These are phyloP conservation scores for Axilococcus clingmanii DNA, from an alignment of 139 green algal species.

Conservation along the genomic window DNA sequence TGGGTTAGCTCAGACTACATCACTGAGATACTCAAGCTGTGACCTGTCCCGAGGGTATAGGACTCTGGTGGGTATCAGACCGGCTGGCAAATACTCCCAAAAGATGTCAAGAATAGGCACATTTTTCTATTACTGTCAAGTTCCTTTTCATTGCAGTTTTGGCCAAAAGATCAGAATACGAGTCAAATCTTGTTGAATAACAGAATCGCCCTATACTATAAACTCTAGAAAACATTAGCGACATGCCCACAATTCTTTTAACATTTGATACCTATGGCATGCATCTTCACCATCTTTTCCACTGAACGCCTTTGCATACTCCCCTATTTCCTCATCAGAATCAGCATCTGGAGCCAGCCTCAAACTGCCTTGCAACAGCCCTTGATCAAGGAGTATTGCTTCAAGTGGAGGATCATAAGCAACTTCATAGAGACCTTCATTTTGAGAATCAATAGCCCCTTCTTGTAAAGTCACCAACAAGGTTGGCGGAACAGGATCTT, in stretches of 20 bases:
- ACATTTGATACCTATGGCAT: slow-evolving; percentile 25
- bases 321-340: slow-evolving; percentile 41
- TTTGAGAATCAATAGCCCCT: slow-evolving; percentile 17
- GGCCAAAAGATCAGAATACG: neutral
- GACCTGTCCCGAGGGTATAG: too few species aligned
- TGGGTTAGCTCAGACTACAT: too few species aligned
- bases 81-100: too few species aligned
- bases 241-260: slow-evolving; percentile 38
- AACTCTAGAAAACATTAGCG: too few species aligned
- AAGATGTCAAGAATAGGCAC: too few species aligned
- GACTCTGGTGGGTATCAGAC: too few species aligned
- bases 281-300: neutral
- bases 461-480: neutral
- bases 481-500: neutral
- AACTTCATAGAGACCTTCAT: slow-evolving; percentile 9
- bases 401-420: slow-evolving; percentile 29
- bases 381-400: slow-evolving; percentile 22
- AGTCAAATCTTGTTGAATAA: neutral
- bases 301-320: neutral
- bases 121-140: too few species aligned
- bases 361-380: slow-evolving; percentile 33
- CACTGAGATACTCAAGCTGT: too few species aligned
- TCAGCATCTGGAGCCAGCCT: slow-evolving; percentile 39
- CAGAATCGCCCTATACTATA: too few species aligned
- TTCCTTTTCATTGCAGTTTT: neutral